Base-by-base conservation (phyloP, 208 protist species). In the Acanthamoeba sp. region DNA sequence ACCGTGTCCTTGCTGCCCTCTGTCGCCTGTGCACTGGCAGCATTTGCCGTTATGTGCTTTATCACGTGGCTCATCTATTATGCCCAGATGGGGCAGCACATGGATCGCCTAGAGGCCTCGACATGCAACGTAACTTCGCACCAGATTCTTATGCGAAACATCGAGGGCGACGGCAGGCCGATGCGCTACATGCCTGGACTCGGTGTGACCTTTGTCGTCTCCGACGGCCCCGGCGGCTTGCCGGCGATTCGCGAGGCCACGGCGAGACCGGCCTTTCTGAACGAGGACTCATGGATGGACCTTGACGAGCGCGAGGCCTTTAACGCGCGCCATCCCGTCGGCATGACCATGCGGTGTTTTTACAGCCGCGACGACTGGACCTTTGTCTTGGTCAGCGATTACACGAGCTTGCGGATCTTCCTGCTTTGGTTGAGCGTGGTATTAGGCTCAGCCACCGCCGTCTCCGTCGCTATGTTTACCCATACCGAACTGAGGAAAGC, bases 91-190 rank as follows among this genome's bases (percentile, higher is more conserved):
- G 20, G 55, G 10, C 55, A 18, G 10, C 55, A 22, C 2, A 16
- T 62, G 55, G 22, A 62, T 22, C 66, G 34, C 34, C 10, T 76
- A n/a, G 66, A 24, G 34, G 7, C 66, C 18, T 32, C 66, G 1
- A 38, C n/a, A 2, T 76, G 66, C 66, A 76, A 34, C 32, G 66
- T 76, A n/a, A 76, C 66, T n/a, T 76, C 66, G n/a, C 66, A 76
- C 34, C 20, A 76, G 34, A 76, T 5, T 14, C 18, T 76, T 2
- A 76, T 76, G 66, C 38, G 66, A n/a, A 1, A 38, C 66, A 76
- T 36, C 66, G 38, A 38, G 7, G 66, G 66, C n/a, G 66, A 76
- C 18, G 66, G 66, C 66, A 38, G 20, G 66, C 66, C 66, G 29
- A 27, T n/a, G n/a, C n/a, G 7, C 66, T 76, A 42, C 29, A 2